These are phyloP conservation scores for Fusarium chlamydosporum DNA, from an alignment of 2,329 filamentous ascomycete genomes.

Conservation along the genomic window DNA sequence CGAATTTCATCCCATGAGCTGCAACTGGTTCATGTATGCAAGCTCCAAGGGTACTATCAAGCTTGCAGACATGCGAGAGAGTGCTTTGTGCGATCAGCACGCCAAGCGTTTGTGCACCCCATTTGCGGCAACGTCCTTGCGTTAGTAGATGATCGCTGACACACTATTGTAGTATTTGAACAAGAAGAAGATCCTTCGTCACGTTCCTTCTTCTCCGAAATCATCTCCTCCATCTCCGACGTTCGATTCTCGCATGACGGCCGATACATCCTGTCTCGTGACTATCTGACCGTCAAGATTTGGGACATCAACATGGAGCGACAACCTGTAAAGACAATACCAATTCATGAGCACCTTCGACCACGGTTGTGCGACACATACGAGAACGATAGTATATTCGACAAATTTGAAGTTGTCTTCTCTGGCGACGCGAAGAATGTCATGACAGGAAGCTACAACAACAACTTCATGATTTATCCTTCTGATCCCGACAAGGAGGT, in stretches of 20 bases:
- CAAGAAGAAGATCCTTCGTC: conserved; percentile 98
- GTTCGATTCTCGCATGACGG: conserved; percentile 98
- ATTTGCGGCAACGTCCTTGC: background rate
- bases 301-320: conserved; percentile 99
- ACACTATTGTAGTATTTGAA: conserved; percentile 81
- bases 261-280: conserved; percentile 95
- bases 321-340: conserved; percentile 97
- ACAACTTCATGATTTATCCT: conserved; percentile 99
- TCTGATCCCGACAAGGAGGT: conserved; percentile 96
- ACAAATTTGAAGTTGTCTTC: conserved; percentile 99
- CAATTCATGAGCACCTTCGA: conserved; percentile 96
- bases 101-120: conserved; percentile 78
- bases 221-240: conserved; percentile 99
- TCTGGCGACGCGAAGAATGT: conserved; percentile 98
- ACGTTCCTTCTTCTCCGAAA: conserved; percentile 99
- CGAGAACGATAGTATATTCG: conserved; percentile 99
- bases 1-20: conserved; percentile 96
- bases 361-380: conserved; percentile 97
- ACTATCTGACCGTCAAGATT: conserved; percentile 99
- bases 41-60: conserved; percentile 99
- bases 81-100: conserved; percentile 94
- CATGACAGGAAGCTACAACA: conserved; percentile 99
- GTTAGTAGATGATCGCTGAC: conserved; percentile 42
- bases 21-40: conserved; percentile 99
- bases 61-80: conserved; percentile 97